phyloP scores from a whole-genome alignment of 2,329 filamentous ascomycete species.

The Pseudocercospora fuligena region DNA sequence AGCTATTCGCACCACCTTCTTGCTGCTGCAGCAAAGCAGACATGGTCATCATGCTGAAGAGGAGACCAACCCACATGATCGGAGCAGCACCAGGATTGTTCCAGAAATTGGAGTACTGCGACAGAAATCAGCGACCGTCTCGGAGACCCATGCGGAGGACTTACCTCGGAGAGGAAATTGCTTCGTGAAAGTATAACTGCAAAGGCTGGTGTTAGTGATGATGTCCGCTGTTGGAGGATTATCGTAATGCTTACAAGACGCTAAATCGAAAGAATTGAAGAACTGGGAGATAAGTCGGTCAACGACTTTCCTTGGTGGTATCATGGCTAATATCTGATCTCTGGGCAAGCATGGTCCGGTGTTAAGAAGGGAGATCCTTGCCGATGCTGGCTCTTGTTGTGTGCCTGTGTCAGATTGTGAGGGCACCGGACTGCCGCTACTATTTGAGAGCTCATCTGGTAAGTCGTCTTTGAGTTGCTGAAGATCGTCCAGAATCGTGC shows the following conservation, averaged over 20 bases:
- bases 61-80: conserved; percentile 51
- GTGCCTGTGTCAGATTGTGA: not conserved
- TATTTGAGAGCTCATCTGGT: not conserved
- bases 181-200: conserved; percentile 7
- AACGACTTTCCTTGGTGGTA: conserved; percentile 9
- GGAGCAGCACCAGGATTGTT: conserved; percentile 42
- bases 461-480: conserved; percentile 12
- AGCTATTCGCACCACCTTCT: not conserved
- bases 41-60: conserved; percentile 47
- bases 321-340: conserved; percentile 7
- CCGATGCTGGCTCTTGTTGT: not conserved
- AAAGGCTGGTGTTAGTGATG: not conserved
- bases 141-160: not conserved
- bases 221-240: not conserved
- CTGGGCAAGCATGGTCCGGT: conserved; percentile 2
- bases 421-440: conserved; percentile 1
- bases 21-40: conserved; percentile 12
- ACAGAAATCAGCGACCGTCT: not conserved
- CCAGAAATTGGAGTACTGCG: conserved; percentile 52
- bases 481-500: conserved; percentile 9
- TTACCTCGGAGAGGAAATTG: conserved; percentile 13
- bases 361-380: not conserved
- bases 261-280: conserved; percentile 13
- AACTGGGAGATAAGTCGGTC: conserved; percentile 8
- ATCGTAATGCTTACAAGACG: conserved; percentile 7